Evolutionary conservation across 495 filamentous ascomycete genomes (phyloP).

Genomic region (Penicillium goetzii): DNA sequence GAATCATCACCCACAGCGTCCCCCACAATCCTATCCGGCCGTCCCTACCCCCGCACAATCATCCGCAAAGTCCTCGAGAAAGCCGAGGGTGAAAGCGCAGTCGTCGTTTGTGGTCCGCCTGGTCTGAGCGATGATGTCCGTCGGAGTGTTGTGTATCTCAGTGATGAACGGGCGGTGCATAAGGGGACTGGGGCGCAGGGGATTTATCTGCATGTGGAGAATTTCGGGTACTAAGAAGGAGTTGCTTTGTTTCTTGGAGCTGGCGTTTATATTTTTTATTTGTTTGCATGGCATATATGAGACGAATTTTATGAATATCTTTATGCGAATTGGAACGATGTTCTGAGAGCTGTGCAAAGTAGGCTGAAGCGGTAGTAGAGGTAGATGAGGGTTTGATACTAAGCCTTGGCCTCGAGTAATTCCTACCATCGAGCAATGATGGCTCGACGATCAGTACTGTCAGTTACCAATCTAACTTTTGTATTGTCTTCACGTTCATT

Average conservation of each 20-base stretch:
- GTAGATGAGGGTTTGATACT: too few relatives aligned
- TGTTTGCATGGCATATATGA: conserved; percentile 7
- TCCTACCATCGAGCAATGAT: too few relatives aligned
- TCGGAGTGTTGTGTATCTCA: conserved; percentile 67
- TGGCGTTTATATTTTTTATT: background rate
- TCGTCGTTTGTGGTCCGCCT: conserved; percentile 78
- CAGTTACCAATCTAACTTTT: too few relatives aligned
- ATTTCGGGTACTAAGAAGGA: conserved; percentile 37
- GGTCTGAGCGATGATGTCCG: conserved; percentile 68
- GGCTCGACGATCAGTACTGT: too few relatives aligned
- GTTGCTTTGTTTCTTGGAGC: background rate
- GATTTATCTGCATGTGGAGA: conserved; percentile 56
- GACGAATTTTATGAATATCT: conserved; percentile 5
- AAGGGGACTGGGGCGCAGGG: conserved; percentile 91
- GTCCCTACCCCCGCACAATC: conserved; percentile 49
- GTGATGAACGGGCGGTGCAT: conserved; percentile 86
- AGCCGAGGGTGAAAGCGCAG: conserved; percentile 78
- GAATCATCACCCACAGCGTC: background rate
- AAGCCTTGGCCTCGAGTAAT: too few relatives aligned
- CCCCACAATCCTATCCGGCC: conserved; percentile 39
- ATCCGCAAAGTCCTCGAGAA: conserved; percentile 66
- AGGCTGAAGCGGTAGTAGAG: too few relatives aligned
- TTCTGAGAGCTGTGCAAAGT: background rate
- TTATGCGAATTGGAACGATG: background rate
- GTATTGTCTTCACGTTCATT: too few relatives aligned